These are phyloP conservation scores for Lunularia cruciata DNA, from an alignment of 225 moss, liverwort and hornwort species.

Conservation along the genomic window DNA sequence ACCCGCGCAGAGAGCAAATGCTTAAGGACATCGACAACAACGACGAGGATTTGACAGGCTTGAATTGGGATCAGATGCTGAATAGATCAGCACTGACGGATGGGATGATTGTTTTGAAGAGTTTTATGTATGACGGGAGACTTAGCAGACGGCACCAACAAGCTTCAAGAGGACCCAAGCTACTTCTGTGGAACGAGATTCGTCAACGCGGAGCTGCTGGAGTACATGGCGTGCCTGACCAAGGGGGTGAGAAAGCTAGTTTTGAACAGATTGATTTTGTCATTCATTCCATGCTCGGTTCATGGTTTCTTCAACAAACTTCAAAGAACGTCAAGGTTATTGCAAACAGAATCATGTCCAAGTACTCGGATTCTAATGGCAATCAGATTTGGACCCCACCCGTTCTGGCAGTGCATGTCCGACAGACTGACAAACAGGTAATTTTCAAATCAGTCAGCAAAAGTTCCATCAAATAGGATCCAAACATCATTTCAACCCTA, in stretches of 20 bases:
- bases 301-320: slow-evolving; percentile 35
- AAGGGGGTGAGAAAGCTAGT: neutral
- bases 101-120: slow-evolving; percentile 17
- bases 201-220: neutral
- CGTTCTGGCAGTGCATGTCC: slow-evolving; percentile 37
- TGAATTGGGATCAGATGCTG: slow-evolving; percentile 29
- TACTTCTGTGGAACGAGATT: neutral
- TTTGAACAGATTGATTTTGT: neutral
- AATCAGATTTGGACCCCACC: slow-evolving; percentile 34
- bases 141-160: neutral
- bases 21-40: neutral
- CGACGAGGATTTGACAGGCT: slow-evolving; percentile 8
- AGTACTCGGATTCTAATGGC: slow-evolving; percentile 18
- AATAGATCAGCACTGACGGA: neutral
- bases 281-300: slow-evolving; percentile 17
- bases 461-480: no score
- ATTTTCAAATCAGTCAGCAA: no score
- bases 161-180: neutral
- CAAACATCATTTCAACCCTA: no score
- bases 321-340: slow-evolving; percentile 15
- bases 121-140: neutral
- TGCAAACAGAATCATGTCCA: slow-evolving; percentile 36
- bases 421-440: slow-evolving; percentile 39
- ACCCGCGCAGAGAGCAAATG: slow-evolving; percentile 15
- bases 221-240: neutral